Evolutionary conservation across 139 green algal genomes (phyloP).

Genomic region (Chlamydomonas schloesseri): DNA sequence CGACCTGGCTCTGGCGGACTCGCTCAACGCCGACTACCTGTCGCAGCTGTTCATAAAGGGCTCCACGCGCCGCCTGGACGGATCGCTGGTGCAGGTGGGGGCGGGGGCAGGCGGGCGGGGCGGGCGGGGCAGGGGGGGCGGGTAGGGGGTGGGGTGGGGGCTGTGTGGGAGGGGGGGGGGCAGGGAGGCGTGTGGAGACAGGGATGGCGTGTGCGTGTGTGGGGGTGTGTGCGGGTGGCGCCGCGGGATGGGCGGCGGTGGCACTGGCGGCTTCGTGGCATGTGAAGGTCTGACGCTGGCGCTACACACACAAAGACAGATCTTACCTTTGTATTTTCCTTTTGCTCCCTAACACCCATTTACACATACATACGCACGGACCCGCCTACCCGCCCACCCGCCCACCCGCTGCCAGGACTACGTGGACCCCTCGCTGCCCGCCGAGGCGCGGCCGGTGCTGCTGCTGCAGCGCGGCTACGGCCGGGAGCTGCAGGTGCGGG

Average conservation of each 20-base stretch:
- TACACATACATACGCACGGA: too few species aligned
- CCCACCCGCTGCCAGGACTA: conserved; percentile 22
- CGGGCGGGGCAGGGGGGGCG: not conserved
- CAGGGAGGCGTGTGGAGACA: too few species aligned
- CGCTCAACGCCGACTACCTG: conserved; percentile 44
- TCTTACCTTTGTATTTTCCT: too few species aligned
- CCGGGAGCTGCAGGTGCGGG: conserved; percentile 1
- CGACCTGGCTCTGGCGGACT: conserved; percentile 24
- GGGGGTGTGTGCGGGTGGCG: too few species aligned
- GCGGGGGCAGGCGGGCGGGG: not conserved
- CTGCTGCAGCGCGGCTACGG: conserved; percentile 33
- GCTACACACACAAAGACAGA: too few species aligned
- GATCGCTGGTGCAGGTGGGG: conserved; percentile 21
- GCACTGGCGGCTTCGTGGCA: too few species aligned
- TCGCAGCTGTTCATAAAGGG: conserved; percentile 37
- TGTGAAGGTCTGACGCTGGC: too few species aligned
- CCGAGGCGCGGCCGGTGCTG: conserved; percentile 33
- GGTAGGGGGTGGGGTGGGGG: too few species aligned
- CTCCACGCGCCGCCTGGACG: conserved; percentile 13
- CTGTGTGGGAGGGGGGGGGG: too few species aligned
- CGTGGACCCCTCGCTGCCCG: conserved; percentile 24
- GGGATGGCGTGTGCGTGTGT: too few species aligned
- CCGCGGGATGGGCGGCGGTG: too few species aligned
- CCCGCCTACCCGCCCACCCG: not conserved
- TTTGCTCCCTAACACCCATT: too few species aligned